Percentiles rank a stretch among this genome's conserved stretches.
Evolutionary conservation across 2,329 filamentous ascomycete species (phyloP).

Genomic region (Fusarium buxicola): DNA sequence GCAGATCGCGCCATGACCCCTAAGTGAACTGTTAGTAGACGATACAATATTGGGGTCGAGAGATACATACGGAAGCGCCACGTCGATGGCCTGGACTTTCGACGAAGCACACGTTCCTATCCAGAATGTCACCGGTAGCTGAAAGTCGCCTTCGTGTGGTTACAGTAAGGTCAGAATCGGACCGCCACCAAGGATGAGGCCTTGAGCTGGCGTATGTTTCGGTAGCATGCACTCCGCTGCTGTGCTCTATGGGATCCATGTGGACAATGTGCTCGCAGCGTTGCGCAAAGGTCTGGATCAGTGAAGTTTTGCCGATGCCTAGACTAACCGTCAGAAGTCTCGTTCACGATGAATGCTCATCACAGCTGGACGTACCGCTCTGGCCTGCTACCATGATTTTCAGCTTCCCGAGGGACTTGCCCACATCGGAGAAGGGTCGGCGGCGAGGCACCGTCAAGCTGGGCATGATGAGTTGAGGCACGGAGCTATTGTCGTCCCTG

Average conservation of each 20-base stretch:
- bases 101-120: slow-evolving; percentile 93
- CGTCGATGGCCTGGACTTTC: slow-evolving; percentile 78
- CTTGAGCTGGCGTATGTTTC: slow-evolving; percentile 85
- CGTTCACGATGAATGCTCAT: neutral
- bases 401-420: slow-evolving; percentile 84
- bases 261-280: slow-evolving; percentile 93
- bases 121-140: slow-evolving; percentile 78
- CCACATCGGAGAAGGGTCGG: slow-evolving; percentile 88
- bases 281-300: slow-evolving; percentile 90
- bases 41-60: slow-evolving; percentile 1
- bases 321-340: slow-evolving; percentile 24
- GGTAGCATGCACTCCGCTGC: slow-evolving; percentile 55
- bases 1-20: slow-evolving; percentile 70
- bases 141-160: slow-evolving; percentile 73
- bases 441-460: slow-evolving; percentile 91
- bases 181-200: slow-evolving; percentile 91
- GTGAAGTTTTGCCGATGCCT: slow-evolving; percentile 89
- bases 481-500: slow-evolving; percentile 44
- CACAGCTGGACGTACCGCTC: slow-evolving; percentile 65
- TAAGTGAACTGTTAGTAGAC: slow-evolving; percentile 59
- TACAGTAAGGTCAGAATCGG: slow-evolving; percentile 74
- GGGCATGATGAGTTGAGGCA: slow-evolving; percentile 95
- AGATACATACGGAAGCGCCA: slow-evolving; percentile 62
- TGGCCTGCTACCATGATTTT: slow-evolving; percentile 90
- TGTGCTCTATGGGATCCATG: slow-evolving; percentile 73